Conservation (phyloP, 768 basidiomycete species). For the Russula earlei region DNA sequence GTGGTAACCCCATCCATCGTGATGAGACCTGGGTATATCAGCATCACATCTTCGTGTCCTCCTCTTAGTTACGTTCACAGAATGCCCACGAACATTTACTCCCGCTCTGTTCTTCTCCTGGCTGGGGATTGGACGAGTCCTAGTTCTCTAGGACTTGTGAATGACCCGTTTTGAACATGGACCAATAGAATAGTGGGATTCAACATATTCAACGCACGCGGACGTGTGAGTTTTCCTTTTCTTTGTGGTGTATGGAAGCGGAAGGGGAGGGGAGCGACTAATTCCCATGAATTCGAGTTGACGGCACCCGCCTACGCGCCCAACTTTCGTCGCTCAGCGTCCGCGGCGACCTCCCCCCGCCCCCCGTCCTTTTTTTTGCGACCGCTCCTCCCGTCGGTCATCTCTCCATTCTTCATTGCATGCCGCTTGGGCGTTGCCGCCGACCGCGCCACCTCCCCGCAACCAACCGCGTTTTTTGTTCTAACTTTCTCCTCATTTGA, state of each 20-base stretch:
- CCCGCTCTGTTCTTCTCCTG: background rate
- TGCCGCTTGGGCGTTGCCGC: background rate
- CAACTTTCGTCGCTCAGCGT: background rate
- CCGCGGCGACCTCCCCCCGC: background rate
- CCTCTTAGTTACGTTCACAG: constrained; percentile 15
- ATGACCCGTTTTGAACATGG: background rate
- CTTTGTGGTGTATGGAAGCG: background rate
- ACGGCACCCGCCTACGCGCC: background rate
- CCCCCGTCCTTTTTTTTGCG: background rate
- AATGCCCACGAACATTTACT: background rate
- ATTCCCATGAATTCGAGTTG: constrained; percentile 5
- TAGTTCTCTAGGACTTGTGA: background rate
- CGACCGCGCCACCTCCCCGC: background rate
- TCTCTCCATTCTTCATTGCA: background rate
- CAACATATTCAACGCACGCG: too few relatives aligned
- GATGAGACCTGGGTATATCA: background rate
- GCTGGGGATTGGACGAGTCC: background rate
- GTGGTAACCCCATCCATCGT: background rate
- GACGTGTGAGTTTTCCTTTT: background rate
- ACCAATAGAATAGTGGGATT: background rate
- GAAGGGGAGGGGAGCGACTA: background rate
- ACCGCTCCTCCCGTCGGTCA: background rate
- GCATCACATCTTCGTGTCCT: background rate
- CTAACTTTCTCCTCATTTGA: background rate
- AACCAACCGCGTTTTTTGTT: background rate